Evolutionary conservation across 1,284 basidiomycete genomes (phyloP).

Genomic region (Amylostereum chailletii): DNA sequence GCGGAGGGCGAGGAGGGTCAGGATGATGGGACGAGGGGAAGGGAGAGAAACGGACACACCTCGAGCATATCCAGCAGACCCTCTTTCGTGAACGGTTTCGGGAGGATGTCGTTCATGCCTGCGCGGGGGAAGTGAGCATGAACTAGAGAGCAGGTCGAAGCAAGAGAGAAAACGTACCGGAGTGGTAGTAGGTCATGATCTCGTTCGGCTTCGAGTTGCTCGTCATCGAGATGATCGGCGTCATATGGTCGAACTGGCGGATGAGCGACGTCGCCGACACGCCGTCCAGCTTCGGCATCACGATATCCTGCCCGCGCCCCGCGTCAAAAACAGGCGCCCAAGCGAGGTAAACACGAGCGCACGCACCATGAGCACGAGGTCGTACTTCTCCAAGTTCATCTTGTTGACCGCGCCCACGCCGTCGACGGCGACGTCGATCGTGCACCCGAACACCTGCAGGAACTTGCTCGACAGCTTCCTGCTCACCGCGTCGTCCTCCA

Average conservation of each 20-base stretch:
- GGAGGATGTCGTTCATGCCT: slow-evolving; percentile 97
- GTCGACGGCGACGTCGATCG: slow-evolving; percentile 90
- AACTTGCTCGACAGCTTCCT: slow-evolving; percentile 87
- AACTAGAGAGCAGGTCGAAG: not conserved
- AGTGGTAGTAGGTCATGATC: slow-evolving; percentile 86
- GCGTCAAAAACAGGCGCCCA: slow-evolving; percentile 5
- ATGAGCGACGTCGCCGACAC: slow-evolving; percentile 89
- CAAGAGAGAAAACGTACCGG: slow-evolving; percentile 30
- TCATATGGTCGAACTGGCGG: slow-evolving; percentile 88
- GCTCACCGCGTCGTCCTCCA: slow-evolving; percentile 93
- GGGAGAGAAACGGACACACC: slow-evolving; percentile 29
- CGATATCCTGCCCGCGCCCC: slow-evolving; percentile 60
- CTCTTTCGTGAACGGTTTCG: slow-evolving; percentile 94
- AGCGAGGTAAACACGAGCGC: slow-evolving; percentile 2
- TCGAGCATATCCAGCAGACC: slow-evolving; percentile 89
- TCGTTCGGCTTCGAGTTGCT: slow-evolving; percentile 88
- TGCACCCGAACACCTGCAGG: slow-evolving; percentile 91
- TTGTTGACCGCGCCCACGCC: slow-evolving; percentile 91
- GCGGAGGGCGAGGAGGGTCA: not conserved
- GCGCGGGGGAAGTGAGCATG: slow-evolving; percentile 7
- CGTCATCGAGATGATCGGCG: slow-evolving; percentile 97
- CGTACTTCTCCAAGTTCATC: slow-evolving; percentile 95
- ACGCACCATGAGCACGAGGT: slow-evolving; percentile 88
- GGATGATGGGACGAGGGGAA: not conserved
- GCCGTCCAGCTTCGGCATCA: slow-evolving; percentile 91